phyloP scores from a whole-genome alignment of 2,329 filamentous ascomycete genomes.

The Ophiostoma tasmaniense region DNA sequence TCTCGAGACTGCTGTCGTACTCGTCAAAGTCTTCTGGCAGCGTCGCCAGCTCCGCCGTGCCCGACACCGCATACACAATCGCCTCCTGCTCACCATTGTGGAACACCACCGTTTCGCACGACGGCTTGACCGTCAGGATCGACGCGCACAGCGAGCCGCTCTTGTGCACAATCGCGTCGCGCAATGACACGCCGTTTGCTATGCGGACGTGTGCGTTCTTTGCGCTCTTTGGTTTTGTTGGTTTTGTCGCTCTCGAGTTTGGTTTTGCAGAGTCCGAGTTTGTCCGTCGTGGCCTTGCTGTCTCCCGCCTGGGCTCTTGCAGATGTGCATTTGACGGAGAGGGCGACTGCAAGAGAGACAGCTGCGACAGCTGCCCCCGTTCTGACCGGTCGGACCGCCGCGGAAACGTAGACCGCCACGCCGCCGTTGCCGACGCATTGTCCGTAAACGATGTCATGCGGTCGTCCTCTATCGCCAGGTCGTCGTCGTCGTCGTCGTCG shows the following conservation, averaged over 20 bases:
- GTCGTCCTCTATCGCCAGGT: background rate
- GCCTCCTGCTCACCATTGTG: slow-evolving; percentile 66
- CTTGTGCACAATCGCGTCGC: slow-evolving; percentile 53
- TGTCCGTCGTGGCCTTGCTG: background rate
- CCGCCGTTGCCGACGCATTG: background rate
- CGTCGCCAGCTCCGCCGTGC: slow-evolving; percentile 52
- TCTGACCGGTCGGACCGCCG: background rate
- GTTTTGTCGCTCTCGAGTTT: background rate
- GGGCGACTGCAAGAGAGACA: background rate
- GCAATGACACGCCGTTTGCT: slow-evolving; percentile 18
- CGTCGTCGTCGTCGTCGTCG: background rate
- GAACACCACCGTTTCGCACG: slow-evolving; percentile 53
- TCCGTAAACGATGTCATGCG: background rate
- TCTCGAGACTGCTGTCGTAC: slow-evolving; percentile 29
- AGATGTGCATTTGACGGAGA: background rate
- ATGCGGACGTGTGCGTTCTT: background rate
- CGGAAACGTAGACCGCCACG: background rate
- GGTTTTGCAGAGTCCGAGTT: background rate
- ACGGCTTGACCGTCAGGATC: slow-evolving; percentile 57
- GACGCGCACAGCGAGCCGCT: slow-evolving; percentile 60
- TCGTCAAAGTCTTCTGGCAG: slow-evolving; percentile 41
- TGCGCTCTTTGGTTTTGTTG: background rate
- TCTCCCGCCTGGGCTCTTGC: background rate
- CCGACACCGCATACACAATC: slow-evolving; percentile 57
- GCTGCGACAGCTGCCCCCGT: background rate